phyloP scores from a whole-genome alignment of 2,329 filamentous ascomycete genomes.

The Paracorniculantispora psalliotae region DNA sequence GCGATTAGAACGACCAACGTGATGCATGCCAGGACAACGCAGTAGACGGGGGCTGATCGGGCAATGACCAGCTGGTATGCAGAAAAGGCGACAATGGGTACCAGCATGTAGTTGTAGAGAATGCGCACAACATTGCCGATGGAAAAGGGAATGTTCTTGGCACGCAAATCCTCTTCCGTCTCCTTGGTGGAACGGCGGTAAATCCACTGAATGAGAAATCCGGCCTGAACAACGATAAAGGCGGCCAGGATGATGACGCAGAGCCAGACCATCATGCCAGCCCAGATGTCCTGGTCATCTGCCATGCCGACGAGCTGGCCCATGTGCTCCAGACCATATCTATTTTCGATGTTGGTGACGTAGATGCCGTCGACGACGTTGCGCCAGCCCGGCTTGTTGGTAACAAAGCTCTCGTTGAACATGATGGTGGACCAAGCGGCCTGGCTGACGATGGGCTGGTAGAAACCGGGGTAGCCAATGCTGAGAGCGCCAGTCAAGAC shows the following conservation, averaged over 20 bases:
- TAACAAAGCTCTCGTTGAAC: slow-evolving; percentile 89
- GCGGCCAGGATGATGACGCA: slow-evolving; percentile 67
- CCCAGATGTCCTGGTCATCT: slow-evolving; percentile 77
- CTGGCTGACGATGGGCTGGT: slow-evolving; percentile 85
- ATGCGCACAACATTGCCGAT: slow-evolving; percentile 75
- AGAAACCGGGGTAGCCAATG: slow-evolving; percentile 88
- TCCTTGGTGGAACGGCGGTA: slow-evolving; percentile 66
- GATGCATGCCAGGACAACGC: slow-evolving; percentile 69
- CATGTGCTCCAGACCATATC: slow-evolving; percentile 72
- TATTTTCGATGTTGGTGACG: slow-evolving; percentile 57
- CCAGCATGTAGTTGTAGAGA: slow-evolving; percentile 85
- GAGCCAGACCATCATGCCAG: slow-evolving; percentile 89
- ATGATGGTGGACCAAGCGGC: slow-evolving; percentile 84
- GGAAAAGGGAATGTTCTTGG: slow-evolving; percentile 88
- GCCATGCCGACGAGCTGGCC: slow-evolving; percentile 80
- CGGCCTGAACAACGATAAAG: slow-evolving; percentile 66
- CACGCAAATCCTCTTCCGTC: slow-evolving; percentile 78
- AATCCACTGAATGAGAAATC: slow-evolving; percentile 72
- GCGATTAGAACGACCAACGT: slow-evolving; percentile 68
- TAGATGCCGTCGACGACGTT: slow-evolving; percentile 84
- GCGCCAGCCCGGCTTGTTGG: slow-evolving; percentile 57
- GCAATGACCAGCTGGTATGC: slow-evolving; percentile 87
- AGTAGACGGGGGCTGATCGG: slow-evolving; percentile 58
- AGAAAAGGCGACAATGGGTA: slow-evolving; percentile 81
- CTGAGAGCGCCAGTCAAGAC: slow-evolving; percentile 82